Evolutionary conservation across 176 grass and related monocot genomes (phyloP), one percentile per base, ranked within the genome.

Genomic region (Aegilops speltoides): DNA sequence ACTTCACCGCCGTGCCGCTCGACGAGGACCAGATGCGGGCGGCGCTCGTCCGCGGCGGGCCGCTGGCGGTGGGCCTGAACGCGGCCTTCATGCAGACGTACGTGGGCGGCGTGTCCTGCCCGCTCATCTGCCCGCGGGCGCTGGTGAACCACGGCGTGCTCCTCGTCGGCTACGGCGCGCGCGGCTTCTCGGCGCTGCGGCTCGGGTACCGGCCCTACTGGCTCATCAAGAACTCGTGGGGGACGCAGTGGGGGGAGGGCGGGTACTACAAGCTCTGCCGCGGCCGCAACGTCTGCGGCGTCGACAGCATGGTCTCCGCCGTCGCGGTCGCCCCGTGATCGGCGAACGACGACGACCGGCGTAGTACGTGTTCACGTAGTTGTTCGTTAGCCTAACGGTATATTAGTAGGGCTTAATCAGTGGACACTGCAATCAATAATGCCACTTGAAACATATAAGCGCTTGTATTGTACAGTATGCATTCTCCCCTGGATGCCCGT

Each of bases 61-160:
- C 91, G 1, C 86, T 95, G 0, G 95, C 95, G 16, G 95, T 98
- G 64, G 95, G 80, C 10, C 73, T 95, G 50, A 98, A 98, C 64
- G 93, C 95, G 14, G 86, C 91, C 4, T 98, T 95, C 89, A 95
- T 95, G 95, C 95, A 98, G 91, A 98, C 93, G 52, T 98, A 98
- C 80, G 77, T 98, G 4, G 61, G 83, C 22, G 93, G 93, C 8
- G 89, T 95, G 64, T 95, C 95, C 7, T 95, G 95, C 93, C 95
- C 95, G 9, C 68, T 98, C 4, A 43, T 98, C 23, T 98, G 95
- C 89, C 93, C 93, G 10, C 87, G 86, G n/a, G 73, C 65, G 16
- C 83, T 76, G 83, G 16, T 98, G 24, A 98, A 98, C 85, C 95
- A 98, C 83, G 95, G 95, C 33, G 95, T 93, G 79, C 91, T 98